phyloP scores from a whole-genome alignment of 2,329 filamentous ascomycete species.

The Ophiostoma perfectum region DNA sequence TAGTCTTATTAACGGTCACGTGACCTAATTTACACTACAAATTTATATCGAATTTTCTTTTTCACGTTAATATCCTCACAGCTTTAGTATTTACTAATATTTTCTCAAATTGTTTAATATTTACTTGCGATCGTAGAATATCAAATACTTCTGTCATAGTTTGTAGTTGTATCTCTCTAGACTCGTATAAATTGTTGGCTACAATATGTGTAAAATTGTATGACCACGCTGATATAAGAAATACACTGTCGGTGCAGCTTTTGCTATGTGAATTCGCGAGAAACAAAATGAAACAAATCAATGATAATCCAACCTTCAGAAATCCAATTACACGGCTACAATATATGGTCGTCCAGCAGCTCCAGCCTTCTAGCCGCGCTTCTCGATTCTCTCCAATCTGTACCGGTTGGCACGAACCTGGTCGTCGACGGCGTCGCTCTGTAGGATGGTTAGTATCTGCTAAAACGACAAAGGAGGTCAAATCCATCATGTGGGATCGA shows the following conservation, averaged over 20 bases:
- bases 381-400: constrained; percentile 42
- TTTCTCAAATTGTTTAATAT: not conserved
- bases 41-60: too few species aligned
- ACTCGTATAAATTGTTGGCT: not conserved
- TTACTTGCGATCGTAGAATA: not conserved
- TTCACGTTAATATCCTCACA: too few species aligned
- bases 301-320: not conserved
- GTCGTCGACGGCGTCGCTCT: constrained; percentile 81
- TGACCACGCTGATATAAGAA: not conserved
- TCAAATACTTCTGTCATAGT: not conserved
- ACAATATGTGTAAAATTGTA: too few species aligned
- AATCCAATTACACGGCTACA: not conserved
- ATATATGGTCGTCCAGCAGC: not conserved
- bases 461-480: not conserved
- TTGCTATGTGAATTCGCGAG: constrained; percentile 2
- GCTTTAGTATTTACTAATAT: too few species aligned
- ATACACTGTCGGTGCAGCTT: not conserved
- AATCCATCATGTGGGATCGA: not conserved
- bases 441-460: constrained; percentile 17
- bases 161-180: not conserved
- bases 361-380: constrained; percentile 16
- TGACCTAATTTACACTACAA: not conserved
- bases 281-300: constrained; percentile 5
- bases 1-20: not conserved
- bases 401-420: constrained; percentile 58